Percentiles rank a stretch among this genome's conserved stretches.
Evolutionary conservation across 2,329 filamentous ascomycete species (phyloP).

Genomic region (Colletotrichum karsti): DNA sequence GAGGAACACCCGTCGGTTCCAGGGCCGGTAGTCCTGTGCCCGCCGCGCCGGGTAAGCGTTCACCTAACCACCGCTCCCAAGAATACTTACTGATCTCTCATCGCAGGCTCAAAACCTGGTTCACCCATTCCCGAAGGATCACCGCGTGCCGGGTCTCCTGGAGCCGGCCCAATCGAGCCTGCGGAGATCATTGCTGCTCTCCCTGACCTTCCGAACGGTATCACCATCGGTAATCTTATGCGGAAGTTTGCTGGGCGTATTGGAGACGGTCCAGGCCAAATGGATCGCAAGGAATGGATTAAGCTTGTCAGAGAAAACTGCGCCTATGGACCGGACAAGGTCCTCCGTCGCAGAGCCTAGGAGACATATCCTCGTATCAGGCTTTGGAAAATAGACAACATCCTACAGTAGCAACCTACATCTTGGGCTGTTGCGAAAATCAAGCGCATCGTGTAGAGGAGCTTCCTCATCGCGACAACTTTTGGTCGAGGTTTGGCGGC

Average conservation of each 20-base stretch:
- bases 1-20: constrained; percentile 65
- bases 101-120: constrained; percentile 29
- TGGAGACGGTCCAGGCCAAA: constrained; percentile 58
- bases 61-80: neutral
- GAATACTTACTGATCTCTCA: neutral
- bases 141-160: constrained; percentile 43
- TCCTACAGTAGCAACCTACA: too few relatives aligned
- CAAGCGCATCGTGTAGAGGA: too few relatives aligned
- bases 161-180: constrained; percentile 48
- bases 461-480: too few relatives aligned
- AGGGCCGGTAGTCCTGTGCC: constrained; percentile 69
- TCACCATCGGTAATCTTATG: constrained; percentile 63
- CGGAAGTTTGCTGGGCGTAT: constrained; percentile 63
- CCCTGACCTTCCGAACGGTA: constrained; percentile 57
- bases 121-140: constrained; percentile 31
- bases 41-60: constrained; percentile 45
- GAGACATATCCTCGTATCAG: neutral
- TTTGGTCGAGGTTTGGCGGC: too few relatives aligned
- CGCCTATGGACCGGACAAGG: constrained; percentile 63
- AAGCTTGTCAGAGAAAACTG: constrained; percentile 65
- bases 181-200: constrained; percentile 64
- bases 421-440: too few relatives aligned
- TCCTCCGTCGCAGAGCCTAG: constrained; percentile 52
- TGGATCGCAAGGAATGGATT: constrained; percentile 65
- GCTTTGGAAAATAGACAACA: too few relatives aligned